Base-by-base conservation (phyloP, 805 yeast genomes). In the Maudiozyma pseudohumilis region DNA sequence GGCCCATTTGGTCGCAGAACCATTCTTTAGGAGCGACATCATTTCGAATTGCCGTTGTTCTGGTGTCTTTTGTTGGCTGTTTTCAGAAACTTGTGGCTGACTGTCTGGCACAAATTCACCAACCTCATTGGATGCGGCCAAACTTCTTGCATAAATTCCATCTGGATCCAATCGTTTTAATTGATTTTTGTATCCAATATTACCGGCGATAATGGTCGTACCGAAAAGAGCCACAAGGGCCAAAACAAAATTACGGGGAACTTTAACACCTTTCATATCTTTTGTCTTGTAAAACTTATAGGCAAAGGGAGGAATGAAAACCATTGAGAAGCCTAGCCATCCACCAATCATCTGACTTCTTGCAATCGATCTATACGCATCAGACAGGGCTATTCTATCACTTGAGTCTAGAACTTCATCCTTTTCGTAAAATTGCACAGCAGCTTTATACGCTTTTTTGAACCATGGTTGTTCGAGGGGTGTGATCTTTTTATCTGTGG, bases 361-460 rank as follows among this genome's bases (percentile, higher is more conserved):
- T 5, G 67, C 57, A 31, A 68, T 58, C 4, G 55, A 46, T 22
- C 59, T 48, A 45, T 66, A 68, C 9, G 66, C 55, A 10, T 55
- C 48, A 3, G 69, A 61, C 17, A 75, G 48, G 15, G 60, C 60
- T 15, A 51, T 46, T 29, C 81, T 52, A 33, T 75, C 76, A 5
- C 52, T 49, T 1, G 59, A 42, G 16, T 60, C 62, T 29, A 75
- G 50, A 5, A 44, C 50, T 26, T 65, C 67, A 43, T 75, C 81
- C 27, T 61, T 62, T 29, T 72, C 70, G 43, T 73, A 70, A 48
- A 75, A 72, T 21, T 60, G 55, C 37, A 67, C 53, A 2, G 75
- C 75, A n/a, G 54, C 48, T 11, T 61, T 44, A 41, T 63, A 64
- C 2, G 72, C 71, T 33, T 59, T 61, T 30, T 61, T 43, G 31